phyloP scores from a whole-genome alignment of 2,329 filamentous ascomycete species.

The Colletotrichum sojae region DNA sequence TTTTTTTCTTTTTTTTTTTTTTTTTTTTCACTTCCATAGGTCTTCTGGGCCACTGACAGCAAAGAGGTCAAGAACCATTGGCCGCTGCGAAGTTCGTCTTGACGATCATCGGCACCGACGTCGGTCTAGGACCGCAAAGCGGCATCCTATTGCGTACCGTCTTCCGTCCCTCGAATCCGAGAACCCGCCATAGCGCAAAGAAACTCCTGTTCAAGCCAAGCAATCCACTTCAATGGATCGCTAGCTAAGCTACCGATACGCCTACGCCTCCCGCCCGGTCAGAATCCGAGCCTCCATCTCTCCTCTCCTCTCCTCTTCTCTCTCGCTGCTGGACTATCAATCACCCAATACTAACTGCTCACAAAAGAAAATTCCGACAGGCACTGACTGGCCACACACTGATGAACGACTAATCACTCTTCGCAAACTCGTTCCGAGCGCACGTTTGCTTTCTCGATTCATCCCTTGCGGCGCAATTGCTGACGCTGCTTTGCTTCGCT shows the following conservation, averaged over 20 bases:
- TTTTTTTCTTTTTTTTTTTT: conserved; percentile 32
- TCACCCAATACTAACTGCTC: conserved; percentile 14
- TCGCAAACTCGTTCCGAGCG: not conserved
- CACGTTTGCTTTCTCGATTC: not conserved
- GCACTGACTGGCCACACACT: conserved; percentile 11
- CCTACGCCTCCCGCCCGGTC: conserved; percentile 38
- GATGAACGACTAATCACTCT: too few relatives aligned
- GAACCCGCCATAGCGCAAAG: conserved; percentile 20
- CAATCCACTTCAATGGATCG: conserved; percentile 12
- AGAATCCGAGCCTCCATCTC: conserved; percentile 37
- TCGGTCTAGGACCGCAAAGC: conserved; percentile 20
- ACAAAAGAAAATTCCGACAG: conserved; percentile 26
- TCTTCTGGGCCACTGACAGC: conserved; percentile 23
- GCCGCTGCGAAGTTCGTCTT: conserved; percentile 28
- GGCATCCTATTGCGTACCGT: too few relatives aligned
- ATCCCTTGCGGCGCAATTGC: not conserved
- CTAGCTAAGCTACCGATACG: conserved; percentile 31
- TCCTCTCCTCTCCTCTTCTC: conserved; percentile 26
- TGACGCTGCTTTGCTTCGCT: not conserved
- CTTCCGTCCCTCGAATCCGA: conserved; percentile 1
- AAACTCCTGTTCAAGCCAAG: not conserved
- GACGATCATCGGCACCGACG: conserved; percentile 39
- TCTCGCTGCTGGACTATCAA: conserved; percentile 22
- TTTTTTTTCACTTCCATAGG: conserved; percentile 12
- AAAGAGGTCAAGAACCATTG: conserved; percentile 29